Conservation (phyloP, 305 asterid genomes). For the Fraxinus albicans region DNA sequence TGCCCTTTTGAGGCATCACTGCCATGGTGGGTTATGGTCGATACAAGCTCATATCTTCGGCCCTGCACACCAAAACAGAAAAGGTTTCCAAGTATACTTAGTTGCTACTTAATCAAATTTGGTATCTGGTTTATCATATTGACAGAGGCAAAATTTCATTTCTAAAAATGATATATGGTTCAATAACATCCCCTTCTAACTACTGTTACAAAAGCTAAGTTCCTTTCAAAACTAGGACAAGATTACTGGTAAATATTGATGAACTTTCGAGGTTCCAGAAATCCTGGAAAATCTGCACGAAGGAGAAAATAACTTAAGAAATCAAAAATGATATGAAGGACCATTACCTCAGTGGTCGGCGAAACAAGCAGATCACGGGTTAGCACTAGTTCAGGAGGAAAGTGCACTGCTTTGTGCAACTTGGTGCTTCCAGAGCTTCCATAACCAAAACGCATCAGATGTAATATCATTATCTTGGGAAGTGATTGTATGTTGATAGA, state of each 20-base stretch:
- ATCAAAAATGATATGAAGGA: constrained; percentile 8
- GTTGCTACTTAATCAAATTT: neutral
- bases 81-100: neutral
- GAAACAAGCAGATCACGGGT: constrained; percentile 77
- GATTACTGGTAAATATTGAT: neutral
- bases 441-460: constrained; percentile 80
- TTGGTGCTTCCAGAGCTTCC: constrained; percentile 78
- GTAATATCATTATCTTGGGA: constrained; percentile 82
- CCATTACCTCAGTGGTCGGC: constrained; percentile 67
- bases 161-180: neutral
- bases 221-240: neutral
- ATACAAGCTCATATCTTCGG: constrained; percentile 73
- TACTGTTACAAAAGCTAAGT: neutral
- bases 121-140: neutral
- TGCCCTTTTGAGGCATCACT: constrained; percentile 91
- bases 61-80: constrained; percentile 45
- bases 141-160: neutral
- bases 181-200: neutral
- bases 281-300: neutral
- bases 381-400: constrained; percentile 69
- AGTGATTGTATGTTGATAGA: constrained; percentile 64
- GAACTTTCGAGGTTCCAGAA: neutral
- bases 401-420: constrained; percentile 68
- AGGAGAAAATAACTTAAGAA: neutral
- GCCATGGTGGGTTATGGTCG: constrained; percentile 90